Evolutionary conservation across 345 rosid species (phyloP), one percentile per base, ranked within the genome.

Genomic region (Hibiscus mutabilis): DNA sequence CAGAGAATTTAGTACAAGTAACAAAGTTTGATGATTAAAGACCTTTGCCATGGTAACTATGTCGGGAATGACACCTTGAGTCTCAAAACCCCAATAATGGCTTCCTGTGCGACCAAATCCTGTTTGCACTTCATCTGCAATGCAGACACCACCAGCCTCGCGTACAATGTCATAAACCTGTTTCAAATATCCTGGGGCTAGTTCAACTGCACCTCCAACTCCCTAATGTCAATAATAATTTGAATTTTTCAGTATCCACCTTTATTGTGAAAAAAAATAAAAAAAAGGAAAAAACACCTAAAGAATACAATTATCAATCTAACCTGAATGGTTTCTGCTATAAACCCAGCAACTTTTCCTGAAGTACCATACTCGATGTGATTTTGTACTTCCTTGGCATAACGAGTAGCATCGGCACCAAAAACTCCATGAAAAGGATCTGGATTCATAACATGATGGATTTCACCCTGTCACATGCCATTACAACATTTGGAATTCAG

Each of bases 11-110:
- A 25, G 44, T n/a, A 73, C 2, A 52, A 37, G 57, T 5, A 25
- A 66, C 42, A 25, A 25, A 40, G 49, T 12, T 42, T 49, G 8
- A 64, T 67, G 40, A 58, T 4, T 53, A 71, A 49, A 74, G 52
- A 95, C 99, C 92, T 95, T 95, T 74, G 99, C 99, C 99, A 92
- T 90, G 65, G 98, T 92, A 74, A 92, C 96, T 62, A 92, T 88
- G 88, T 92, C 98, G 18, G 98, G 99, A 78, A 89, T 78, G 59
- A 95, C 98, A 60, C 87, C 96, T 81, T 95, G 99, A 8, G 92
- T 92, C 79, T 89, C 86, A 71, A 92, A 92, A 52, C 97, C 99
- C 94, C 98, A 92, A 75, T 92, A 92, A 61, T 92, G 90, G 83
- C 94, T 90, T 80, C 99, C 96, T 0, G 94, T 92, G 66, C 92